Conservation (phyloP, 2,329 filamentous ascomycete species). For the Lojkania enalia region DNA sequence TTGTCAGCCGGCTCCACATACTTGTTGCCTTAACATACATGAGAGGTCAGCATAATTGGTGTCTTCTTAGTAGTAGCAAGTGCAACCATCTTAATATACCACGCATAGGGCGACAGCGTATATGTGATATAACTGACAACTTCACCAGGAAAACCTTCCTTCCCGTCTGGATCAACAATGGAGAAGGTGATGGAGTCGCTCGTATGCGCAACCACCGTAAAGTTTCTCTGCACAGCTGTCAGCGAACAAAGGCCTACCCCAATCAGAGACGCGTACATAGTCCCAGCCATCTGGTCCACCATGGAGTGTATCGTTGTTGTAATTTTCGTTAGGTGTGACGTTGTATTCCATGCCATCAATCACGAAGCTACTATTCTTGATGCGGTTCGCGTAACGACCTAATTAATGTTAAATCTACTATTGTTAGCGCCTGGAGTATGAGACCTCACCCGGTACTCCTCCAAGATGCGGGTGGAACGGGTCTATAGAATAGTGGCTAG, state of each 20-base stretch:
- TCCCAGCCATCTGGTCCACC: slow-evolving; percentile 75
- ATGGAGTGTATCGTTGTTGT: slow-evolving; percentile 65
- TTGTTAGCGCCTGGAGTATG: neutral
- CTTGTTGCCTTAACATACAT: slow-evolving; percentile 59
- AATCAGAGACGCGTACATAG: slow-evolving; percentile 43
- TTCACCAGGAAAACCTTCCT: slow-evolving; percentile 77
- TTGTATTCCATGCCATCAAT: slow-evolving; percentile 66
- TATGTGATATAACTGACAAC: slow-evolving; percentile 76
- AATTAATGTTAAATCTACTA: slow-evolving; percentile 6
- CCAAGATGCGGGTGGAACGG: slow-evolving; percentile 71
- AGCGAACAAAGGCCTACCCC: neutral
- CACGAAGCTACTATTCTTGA: slow-evolving; percentile 73
- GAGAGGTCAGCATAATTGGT: slow-evolving; percentile 78
- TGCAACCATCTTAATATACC: slow-evolving; percentile 74
- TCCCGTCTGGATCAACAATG: slow-evolving; percentile 71
- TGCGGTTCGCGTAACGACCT: slow-evolving; percentile 75
- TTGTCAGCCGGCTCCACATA: neutral
- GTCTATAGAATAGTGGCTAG: slow-evolving; percentile 68
- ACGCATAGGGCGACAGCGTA: slow-evolving; percentile 65
- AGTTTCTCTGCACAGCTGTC: slow-evolving; percentile 60
- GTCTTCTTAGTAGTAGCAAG: slow-evolving; percentile 73
- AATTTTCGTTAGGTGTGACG: slow-evolving; percentile 62
- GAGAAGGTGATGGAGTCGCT: slow-evolving; percentile 72
- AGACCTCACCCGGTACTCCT: slow-evolving; percentile 62
- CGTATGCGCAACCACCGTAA: slow-evolving; percentile 71